Conservation (phyloP, 768 basidiomycete genomes). For the Austroboletus eburneus region DNA sequence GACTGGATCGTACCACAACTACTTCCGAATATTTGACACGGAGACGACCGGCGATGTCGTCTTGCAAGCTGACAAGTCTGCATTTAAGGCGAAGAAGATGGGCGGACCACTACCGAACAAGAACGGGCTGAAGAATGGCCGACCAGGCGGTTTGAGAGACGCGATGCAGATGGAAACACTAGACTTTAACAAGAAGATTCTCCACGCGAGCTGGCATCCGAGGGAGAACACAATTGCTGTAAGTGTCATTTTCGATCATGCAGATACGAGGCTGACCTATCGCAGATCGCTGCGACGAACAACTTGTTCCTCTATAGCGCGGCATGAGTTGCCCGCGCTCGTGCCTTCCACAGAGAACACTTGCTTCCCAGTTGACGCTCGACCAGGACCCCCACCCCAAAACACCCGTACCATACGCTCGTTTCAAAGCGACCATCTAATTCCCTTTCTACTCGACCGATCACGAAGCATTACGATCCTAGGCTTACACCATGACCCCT, state of each 20-base stretch:
- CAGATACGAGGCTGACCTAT: slow-evolving; percentile 6
- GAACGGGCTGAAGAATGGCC: slow-evolving; percentile 70
- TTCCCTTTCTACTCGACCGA: slow-evolving; percentile 10
- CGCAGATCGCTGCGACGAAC: slow-evolving; percentile 84
- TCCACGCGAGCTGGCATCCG: slow-evolving; percentile 97
- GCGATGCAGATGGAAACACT: slow-evolving; percentile 82
- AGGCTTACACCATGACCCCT: not conserved
- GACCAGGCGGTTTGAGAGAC: slow-evolving; percentile 67
- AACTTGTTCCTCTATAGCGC: slow-evolving; percentile 35
- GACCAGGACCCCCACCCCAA: slow-evolving; percentile 13
- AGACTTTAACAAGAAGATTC: slow-evolving; percentile 96
- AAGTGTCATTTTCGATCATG: slow-evolving; percentile 29
- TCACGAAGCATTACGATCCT: slow-evolving; percentile 24
- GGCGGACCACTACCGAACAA: slow-evolving; percentile 79
- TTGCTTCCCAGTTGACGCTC: slow-evolving; percentile 8
- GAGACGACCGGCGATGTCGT: slow-evolving; percentile 86
- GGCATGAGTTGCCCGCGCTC: slow-evolving; percentile 31
- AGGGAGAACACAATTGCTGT: slow-evolving; percentile 97
- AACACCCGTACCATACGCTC: slow-evolving; percentile 16
- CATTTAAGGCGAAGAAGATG: slow-evolving; percentile 99
- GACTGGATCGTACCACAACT: slow-evolving; percentile 99
- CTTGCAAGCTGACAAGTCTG: slow-evolving; percentile 97
- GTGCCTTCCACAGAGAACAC: slow-evolving; percentile 10
- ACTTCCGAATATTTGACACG: slow-evolving; percentile 98
- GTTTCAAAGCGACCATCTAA: slow-evolving; percentile 27